Conservation (phyloP, 2,329 filamentous ascomycete species). For the Chrysoporthe deuterocubensis region DNA sequence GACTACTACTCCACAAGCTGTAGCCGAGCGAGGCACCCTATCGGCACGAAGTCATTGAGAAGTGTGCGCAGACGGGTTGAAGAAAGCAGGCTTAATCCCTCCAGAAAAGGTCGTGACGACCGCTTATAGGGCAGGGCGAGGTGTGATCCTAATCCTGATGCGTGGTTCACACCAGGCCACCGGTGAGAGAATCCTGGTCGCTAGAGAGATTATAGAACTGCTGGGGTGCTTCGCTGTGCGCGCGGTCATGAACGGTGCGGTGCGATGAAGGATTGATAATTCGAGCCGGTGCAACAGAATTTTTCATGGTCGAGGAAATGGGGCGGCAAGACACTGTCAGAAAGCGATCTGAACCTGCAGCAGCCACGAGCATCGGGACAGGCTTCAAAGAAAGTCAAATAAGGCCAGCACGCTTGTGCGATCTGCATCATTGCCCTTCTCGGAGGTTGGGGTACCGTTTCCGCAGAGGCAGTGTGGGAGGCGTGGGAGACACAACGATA, state of each 20-base stretch:
- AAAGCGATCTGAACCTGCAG: not conserved
- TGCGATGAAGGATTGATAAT: not conserved
- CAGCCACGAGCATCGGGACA: not conserved
- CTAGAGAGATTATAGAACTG: not conserved
- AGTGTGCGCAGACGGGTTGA: not conserved
- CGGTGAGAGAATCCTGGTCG: conserved; percentile 14
- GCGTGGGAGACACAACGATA: not conserved
- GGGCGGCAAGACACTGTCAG: not conserved
- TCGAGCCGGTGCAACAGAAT: not conserved
- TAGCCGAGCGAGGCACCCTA: not conserved
- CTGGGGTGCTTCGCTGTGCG: not conserved
- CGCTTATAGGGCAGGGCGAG: not conserved
- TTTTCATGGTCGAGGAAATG: not conserved
- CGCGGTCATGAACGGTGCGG: not conserved
- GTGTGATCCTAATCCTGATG: conserved; percentile 4
- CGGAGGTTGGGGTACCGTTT: not conserved
- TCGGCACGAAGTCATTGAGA: not conserved
- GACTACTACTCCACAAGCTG: conserved; percentile 1
- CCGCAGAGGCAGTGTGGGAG: not conserved
- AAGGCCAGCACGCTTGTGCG: not conserved
- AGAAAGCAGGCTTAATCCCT: not conserved
- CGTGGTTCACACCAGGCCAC: not conserved
- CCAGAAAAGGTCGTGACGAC: not conserved
- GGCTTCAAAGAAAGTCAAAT: not conserved
- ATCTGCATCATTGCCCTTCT: not conserved